These are phyloP conservation scores for Neofusicoccum umdonicola DNA, from an alignment of 2,329 filamentous ascomycete genomes.

Conservation along the genomic window DNA sequence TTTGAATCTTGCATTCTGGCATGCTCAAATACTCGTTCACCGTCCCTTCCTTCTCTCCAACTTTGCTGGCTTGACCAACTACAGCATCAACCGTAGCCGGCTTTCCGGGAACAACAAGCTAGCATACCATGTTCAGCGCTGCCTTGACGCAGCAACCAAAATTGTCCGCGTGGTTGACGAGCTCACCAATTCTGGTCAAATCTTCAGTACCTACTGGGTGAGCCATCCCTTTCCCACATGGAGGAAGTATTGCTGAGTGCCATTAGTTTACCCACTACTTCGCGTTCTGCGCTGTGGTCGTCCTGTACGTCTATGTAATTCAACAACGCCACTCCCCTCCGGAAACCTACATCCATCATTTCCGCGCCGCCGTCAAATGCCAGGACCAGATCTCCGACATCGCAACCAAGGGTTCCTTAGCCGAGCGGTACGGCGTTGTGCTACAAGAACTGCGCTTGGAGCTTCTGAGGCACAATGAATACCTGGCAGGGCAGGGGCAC, in stretches of 20 bases:
- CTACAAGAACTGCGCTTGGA: conserved; percentile 52
- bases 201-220: conserved; percentile 49
- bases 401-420: conserved; percentile 32
- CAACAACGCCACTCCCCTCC: conserved; percentile 47
- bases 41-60: conserved; percentile 53
- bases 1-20: conserved; percentile 54
- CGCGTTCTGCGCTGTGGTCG: conserved; percentile 54
- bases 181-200: conserved; percentile 39
- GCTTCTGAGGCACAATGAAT: conserved; percentile 30
- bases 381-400: conserved; percentile 35
- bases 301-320: conserved; percentile 56
- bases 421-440: conserved; percentile 51
- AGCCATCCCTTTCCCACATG: background rate
- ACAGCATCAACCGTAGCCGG: conserved; percentile 22
- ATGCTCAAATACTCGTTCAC: conserved; percentile 57
- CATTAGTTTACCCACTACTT: conserved; percentile 53
- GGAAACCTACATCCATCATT: conserved; percentile 48
- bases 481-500: too few species aligned
- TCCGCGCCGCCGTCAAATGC: conserved; percentile 45
- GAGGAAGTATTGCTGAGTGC: background rate
- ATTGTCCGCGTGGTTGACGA: conserved; percentile 47
- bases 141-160: conserved; percentile 48
- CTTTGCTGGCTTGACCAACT: conserved; percentile 36
- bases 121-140: conserved; percentile 41
- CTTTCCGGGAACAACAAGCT: conserved; percentile 25